Conservation (phyloP, 179 eudicot species). For the Heliamphora pulchella region DNA sequence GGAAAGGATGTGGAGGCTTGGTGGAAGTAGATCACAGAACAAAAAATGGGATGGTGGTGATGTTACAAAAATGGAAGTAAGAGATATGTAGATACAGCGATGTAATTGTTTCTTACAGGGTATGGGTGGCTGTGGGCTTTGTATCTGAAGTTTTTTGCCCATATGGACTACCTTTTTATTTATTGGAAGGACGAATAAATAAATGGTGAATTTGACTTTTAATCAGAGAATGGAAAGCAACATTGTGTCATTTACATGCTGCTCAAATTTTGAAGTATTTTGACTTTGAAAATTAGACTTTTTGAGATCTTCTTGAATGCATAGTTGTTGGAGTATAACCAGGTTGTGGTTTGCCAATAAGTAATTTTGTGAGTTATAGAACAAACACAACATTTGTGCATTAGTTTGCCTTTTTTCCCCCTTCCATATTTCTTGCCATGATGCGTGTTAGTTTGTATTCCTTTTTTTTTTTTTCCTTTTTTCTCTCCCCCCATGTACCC, state of each 20-base stretch:
- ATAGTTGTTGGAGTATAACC: not conserved
- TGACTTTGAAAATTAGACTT: not conserved
- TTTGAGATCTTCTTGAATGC: not conserved
- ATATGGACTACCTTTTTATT: too few species aligned
- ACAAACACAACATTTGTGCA: not conserved
- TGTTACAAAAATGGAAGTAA: too few species aligned
- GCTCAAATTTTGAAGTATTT: not conserved
- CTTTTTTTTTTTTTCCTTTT: too few species aligned
- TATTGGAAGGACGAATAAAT: not conserved
- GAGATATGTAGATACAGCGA: too few species aligned
- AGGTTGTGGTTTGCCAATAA: constrained; percentile 5
- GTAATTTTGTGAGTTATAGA: not conserved
- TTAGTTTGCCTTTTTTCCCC: constrained; percentile 6
- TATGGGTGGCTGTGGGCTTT: too few species aligned
- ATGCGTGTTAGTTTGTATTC: not conserved
- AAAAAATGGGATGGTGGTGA: too few species aligned
- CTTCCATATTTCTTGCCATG: constrained; percentile 7
- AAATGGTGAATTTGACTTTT: not conserved
- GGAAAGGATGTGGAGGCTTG: too few species aligned
- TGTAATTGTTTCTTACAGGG: too few species aligned
- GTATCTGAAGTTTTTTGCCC: too few species aligned
- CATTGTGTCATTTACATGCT: not conserved
- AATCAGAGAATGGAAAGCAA: not conserved
- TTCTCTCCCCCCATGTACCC: not conserved
- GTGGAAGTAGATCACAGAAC: too few species aligned